Percentiles rank a stretch among this genome's conserved stretches.
Evolutionary conservation across 2,329 filamentous ascomycete species (phyloP).

Genomic region (Tolypocladium ovalisporum): DNA sequence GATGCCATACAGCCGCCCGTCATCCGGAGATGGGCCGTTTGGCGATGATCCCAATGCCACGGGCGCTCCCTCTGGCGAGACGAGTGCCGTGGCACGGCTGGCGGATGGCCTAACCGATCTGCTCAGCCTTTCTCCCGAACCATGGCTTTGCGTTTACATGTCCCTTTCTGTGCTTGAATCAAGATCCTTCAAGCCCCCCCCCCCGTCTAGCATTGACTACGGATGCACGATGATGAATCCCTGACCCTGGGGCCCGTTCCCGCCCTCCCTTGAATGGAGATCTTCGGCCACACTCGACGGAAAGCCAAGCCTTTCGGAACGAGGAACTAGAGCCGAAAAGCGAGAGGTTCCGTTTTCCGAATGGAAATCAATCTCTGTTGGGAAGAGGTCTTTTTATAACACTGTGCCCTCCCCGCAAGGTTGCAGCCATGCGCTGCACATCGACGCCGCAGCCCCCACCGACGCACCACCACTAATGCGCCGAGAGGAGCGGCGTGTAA

Average conservation of each 20-base stretch:
- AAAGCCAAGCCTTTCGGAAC: neutral
- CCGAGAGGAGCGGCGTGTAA: neutral
- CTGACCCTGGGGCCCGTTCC: neutral
- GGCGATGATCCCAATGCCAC: neutral
- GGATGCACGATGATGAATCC: neutral
- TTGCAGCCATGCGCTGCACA: neutral
- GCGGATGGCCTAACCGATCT: neutral
- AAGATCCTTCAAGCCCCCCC: neutral
- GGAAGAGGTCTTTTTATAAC: neutral
- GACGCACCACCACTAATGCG: neutral
- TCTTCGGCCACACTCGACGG: neutral
- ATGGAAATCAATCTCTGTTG: neutral
- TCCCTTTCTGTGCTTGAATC: too few species aligned
- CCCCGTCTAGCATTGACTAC: neutral
- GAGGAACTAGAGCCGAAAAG: neutral
- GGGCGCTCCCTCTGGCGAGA: too few species aligned
- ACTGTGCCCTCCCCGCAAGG: neutral
- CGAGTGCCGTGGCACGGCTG: too few species aligned
- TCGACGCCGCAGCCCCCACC: neutral
- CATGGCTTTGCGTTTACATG: too few species aligned
- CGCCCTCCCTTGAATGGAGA: neutral
- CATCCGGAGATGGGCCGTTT: neutral
- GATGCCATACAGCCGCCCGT: neutral
- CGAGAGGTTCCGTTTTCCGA: neutral
- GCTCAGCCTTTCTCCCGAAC: neutral